Percentiles rank a stretch among this genome's conserved stretches.
Conservation (phyloP, 495 filamentous ascomycete species). For the Bathelium albidoporum region DNA sequence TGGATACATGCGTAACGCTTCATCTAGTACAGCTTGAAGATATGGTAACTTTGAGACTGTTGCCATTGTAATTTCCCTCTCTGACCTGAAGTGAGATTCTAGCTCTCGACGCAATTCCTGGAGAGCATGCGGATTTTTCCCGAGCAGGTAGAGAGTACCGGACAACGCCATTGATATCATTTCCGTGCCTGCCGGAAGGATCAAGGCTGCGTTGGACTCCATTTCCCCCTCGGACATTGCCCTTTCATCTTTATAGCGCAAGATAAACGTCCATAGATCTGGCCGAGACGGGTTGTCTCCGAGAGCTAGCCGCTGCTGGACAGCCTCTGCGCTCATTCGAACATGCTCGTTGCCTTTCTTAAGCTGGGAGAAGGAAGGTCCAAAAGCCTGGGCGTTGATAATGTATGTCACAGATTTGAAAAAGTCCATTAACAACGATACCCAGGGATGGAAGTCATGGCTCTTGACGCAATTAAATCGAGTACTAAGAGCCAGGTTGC, state of each 20-base stretch:
- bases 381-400: neutral
- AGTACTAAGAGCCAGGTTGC: constrained; percentile 50
- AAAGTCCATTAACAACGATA: neutral
- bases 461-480: constrained; percentile 44
- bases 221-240: constrained; percentile 4
- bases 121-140: constrained; percentile 36
- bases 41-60: constrained; percentile 41
- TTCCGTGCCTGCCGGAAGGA: constrained; percentile 34
- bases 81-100: constrained; percentile 36
- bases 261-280: constrained; percentile 13
- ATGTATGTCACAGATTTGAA: neutral
- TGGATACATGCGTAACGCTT: constrained; percentile 50
- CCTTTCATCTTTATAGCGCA: constrained; percentile 18
- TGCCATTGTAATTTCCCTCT: constrained; percentile 42
- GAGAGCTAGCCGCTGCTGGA: constrained; percentile 17
- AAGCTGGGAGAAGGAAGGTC: neutral
- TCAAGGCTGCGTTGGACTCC: constrained; percentile 7
- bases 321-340: constrained; percentile 18
- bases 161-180: constrained; percentile 50
- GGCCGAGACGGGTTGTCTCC: constrained; percentile 3
- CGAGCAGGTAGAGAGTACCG: constrained; percentile 42
- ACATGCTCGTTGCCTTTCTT: constrained; percentile 8
- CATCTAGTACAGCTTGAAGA: constrained; percentile 46
- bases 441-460: constrained; percentile 39
- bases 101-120: constrained; percentile 42